Percentiles rank a stretch among this genome's conserved stretches.
These are phyloP conservation scores for Cnidoscolus chayamansa DNA, from an alignment of 441 rosid genomes.

Conservation along the genomic window DNA sequence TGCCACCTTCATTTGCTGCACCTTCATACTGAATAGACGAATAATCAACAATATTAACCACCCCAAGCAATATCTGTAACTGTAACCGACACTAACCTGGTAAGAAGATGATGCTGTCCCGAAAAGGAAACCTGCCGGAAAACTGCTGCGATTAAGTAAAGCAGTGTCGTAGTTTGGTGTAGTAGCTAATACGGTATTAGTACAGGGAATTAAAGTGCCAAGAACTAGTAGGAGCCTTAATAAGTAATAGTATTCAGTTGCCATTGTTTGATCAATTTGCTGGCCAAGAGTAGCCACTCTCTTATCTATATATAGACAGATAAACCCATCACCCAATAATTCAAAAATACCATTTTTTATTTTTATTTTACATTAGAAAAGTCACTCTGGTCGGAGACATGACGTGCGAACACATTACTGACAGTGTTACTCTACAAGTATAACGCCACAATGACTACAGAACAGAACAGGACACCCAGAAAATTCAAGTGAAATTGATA, in stretches of 20 bases:
- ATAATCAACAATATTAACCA: too few species aligned
- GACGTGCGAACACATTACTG: too few species aligned
- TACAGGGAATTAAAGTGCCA: neutral
- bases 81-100: slow-evolving; percentile 44
- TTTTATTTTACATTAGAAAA: too few species aligned
- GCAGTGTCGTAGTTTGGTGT: neutral
- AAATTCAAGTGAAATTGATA: too few species aligned
- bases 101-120: slow-evolving; percentile 90
- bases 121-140: slow-evolving; percentile 69
- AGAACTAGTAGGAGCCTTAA: slow-evolving; percentile 4
- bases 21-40: slow-evolving; percentile 7
- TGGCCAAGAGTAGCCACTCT: neutral
- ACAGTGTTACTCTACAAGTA: too few species aligned
- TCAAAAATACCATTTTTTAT: too few species aligned
- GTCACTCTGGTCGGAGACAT: too few species aligned
- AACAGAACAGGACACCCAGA: too few species aligned
- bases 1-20: neutral
- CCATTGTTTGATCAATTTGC: neutral
- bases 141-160: slow-evolving; percentile 42
- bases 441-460: too few species aligned
- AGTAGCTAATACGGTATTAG: neutral
- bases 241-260: neutral
- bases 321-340: too few species aligned
- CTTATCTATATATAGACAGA: neutral
- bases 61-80: too few species aligned